Percentiles rank a stretch among this genome's conserved stretches.
These are phyloP conservation scores for Aspergillus aculeatus DNA, from an alignment of 2,329 filamentous ascomycete genomes.

Conservation along the genomic window DNA sequence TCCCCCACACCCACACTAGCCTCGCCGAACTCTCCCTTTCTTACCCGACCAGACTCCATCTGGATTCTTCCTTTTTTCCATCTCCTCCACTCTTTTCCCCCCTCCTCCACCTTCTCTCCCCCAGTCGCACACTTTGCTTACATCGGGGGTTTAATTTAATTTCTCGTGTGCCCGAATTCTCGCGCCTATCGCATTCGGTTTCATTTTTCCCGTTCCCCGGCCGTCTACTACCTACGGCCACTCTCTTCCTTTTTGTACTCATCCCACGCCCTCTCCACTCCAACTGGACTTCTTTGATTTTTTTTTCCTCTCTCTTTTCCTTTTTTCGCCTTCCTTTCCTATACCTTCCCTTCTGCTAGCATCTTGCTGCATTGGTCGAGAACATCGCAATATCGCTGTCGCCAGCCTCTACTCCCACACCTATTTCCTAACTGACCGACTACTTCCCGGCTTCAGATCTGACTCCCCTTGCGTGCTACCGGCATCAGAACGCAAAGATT, in stretches of 20 bases:
- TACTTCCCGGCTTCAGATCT: background rate
- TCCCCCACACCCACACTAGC: background rate
- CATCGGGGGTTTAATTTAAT: background rate
- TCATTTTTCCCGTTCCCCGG: conserved; percentile 4
- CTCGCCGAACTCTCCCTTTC: background rate
- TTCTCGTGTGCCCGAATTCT: conserved; percentile 7
- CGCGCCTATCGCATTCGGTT: conserved; percentile 1
- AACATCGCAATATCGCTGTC: background rate
- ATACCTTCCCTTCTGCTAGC: conserved; percentile 2
- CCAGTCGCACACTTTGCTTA: conserved; percentile 3
- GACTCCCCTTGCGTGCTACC: background rate
- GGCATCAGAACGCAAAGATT: background rate
- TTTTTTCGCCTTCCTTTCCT: conserved; percentile 4
- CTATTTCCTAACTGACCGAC: background rate
- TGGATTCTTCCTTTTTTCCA: background rate
- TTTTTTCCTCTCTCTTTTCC: conserved; percentile 7
- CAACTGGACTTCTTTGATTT: conserved; percentile 5
- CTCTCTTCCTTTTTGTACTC: conserved; percentile 9
- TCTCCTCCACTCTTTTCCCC: background rate
- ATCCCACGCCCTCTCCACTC: background rate
- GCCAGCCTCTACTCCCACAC: background rate
- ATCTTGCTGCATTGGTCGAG: background rate
- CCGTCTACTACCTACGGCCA: background rate
- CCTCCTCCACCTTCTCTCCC: background rate
- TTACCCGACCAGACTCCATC: conserved; percentile 4